phyloP scores from a whole-genome alignment of 2,329 filamentous ascomycete species.

The Eutypella sp. region DNA sequence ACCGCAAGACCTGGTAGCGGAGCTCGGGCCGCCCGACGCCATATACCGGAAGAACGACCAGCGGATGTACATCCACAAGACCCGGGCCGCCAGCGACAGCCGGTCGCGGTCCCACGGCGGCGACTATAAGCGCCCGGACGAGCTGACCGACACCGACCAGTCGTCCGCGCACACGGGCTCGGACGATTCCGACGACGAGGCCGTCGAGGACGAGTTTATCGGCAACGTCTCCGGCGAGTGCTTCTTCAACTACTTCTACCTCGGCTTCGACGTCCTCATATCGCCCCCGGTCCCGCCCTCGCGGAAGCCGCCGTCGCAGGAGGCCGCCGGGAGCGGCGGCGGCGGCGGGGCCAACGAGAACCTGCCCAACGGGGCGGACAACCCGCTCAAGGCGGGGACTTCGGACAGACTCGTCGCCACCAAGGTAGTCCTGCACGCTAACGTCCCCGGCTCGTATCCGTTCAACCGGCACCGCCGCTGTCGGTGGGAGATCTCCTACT shows the following conservation, averaged over 20 bases:
- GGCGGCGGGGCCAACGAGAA: conserved; percentile 17
- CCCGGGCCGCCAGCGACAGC: conserved; percentile 48
- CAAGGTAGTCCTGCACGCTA: conserved; percentile 90
- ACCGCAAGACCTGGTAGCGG: conserved; percentile 83
- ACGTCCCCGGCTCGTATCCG: conserved; percentile 90
- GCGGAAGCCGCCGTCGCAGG: conserved; percentile 52
- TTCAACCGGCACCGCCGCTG: conserved; percentile 92
- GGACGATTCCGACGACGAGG: conserved; percentile 62
- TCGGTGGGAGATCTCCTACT: conserved; percentile 72
- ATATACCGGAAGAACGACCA: conserved; percentile 91
- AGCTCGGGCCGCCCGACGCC: conserved; percentile 87
- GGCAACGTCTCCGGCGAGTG: conserved; percentile 63
- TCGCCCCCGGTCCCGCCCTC: conserved; percentile 67
- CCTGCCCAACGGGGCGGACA: conserved; percentile 22
- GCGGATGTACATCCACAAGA: conserved; percentile 78
- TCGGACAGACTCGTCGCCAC: conserved; percentile 74
- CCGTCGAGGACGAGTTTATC: conserved; percentile 50
- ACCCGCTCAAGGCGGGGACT: conserved; percentile 34
- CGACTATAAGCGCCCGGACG: conserved; percentile 45
- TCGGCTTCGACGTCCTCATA: conserved; percentile 91
- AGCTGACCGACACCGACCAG: conserved; percentile 67
- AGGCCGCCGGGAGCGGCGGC: too few species aligned
- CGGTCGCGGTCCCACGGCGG: conserved; percentile 40
- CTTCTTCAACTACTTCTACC: conserved; percentile 97
- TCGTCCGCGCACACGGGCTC: conserved; percentile 68